Evolutionary conservation across 257 asterid species (phyloP).

Genomic region (Solanum pennellii): DNA sequence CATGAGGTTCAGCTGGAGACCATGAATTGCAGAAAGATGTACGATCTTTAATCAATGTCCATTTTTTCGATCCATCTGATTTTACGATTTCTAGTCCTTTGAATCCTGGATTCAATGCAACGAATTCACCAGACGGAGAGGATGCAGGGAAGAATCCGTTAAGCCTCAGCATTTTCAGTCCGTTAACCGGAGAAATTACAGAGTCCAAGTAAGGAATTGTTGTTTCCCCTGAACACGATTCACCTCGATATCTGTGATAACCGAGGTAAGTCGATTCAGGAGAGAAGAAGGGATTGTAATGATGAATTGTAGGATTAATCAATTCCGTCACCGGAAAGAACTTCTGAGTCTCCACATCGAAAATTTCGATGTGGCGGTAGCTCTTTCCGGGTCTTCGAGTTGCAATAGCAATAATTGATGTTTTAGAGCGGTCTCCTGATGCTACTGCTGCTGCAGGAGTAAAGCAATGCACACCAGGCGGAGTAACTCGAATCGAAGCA

Average conservation of each 20-base stretch:
- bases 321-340: slow-evolving; percentile 50
- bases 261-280: slow-evolving; percentile 35
- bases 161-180: slow-evolving; percentile 44
- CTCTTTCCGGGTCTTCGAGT: slow-evolving; percentile 56
- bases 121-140: slow-evolving; percentile 45
- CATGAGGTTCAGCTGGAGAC: slow-evolving; percentile 55
- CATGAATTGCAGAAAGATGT: slow-evolving; percentile 46
- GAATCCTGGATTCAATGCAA: slow-evolving; percentile 33
- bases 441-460: slow-evolving; percentile 36
- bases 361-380: slow-evolving; percentile 62
- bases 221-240: slow-evolving; percentile 22
- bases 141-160: slow-evolving; percentile 63
- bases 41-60: slow-evolving; percentile 47
- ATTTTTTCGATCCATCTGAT: slow-evolving; percentile 59
- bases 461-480: slow-evolving; percentile 70
- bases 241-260: slow-evolving; percentile 69
- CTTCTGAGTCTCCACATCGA: slow-evolving; percentile 24
- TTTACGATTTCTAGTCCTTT: slow-evolving; percentile 42
- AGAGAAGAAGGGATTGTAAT: slow-evolving; percentile 71
- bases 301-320: slow-evolving; percentile 50
- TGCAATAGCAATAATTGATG: slow-evolving; percentile 31
- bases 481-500: slow-evolving; percentile 42
- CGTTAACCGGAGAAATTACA: slow-evolving; percentile 31
- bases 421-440: slow-evolving; percentile 2
- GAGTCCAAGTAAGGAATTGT: slow-evolving; percentile 43